Percentiles rank a stretch among this genome's conserved stretches.
Conservation (phyloP, 2,329 filamentous ascomycete species). For the Aaosphaeria pasadenensis region DNA sequence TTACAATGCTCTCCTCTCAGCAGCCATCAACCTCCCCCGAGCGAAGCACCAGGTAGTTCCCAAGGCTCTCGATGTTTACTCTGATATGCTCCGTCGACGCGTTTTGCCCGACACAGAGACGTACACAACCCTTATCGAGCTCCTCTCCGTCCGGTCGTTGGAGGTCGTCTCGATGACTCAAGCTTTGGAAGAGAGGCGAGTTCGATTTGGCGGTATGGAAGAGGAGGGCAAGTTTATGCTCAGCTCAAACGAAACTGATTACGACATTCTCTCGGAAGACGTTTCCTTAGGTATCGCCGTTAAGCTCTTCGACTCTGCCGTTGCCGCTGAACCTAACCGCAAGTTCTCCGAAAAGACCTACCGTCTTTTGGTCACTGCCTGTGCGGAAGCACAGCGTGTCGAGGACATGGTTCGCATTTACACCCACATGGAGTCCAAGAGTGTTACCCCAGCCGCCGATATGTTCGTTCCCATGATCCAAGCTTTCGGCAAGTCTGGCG, state of each 20-base stretch:
- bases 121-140: slow-evolving; percentile 80
- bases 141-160: slow-evolving; percentile 76
- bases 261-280: slow-evolving; percentile 82
- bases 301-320: slow-evolving; percentile 78
- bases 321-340: slow-evolving; percentile 56
- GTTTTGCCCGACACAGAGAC: slow-evolving; percentile 80
- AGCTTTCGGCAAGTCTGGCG: slow-evolving; percentile 79
- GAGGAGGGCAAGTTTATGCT: slow-evolving; percentile 84
- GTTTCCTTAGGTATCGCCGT: slow-evolving; percentile 82
- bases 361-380: slow-evolving; percentile 79
- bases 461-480: slow-evolving; percentile 93
- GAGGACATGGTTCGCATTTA: slow-evolving; percentile 89
- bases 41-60: slow-evolving; percentile 81
- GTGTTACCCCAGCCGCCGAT: slow-evolving; percentile 70
- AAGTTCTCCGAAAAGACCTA: slow-evolving; percentile 80
- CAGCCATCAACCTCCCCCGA: slow-evolving; percentile 77
- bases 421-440: slow-evolving; percentile 81
- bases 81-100: slow-evolving; percentile 88
- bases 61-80: slow-evolving; percentile 91
- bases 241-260: slow-evolving; percentile 80
- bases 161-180: slow-evolving; percentile 73
- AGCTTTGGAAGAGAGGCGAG: slow-evolving; percentile 74
- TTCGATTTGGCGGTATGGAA: slow-evolving; percentile 81
- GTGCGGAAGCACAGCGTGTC: slow-evolving; percentile 75
- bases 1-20: slow-evolving; percentile 88